A percentile compares a stretch with the other conserved stretches of the same genome.
Conservation (phyloP, 768 basidiomycete species). For the Leucocoprinus birnbaumii region DNA sequence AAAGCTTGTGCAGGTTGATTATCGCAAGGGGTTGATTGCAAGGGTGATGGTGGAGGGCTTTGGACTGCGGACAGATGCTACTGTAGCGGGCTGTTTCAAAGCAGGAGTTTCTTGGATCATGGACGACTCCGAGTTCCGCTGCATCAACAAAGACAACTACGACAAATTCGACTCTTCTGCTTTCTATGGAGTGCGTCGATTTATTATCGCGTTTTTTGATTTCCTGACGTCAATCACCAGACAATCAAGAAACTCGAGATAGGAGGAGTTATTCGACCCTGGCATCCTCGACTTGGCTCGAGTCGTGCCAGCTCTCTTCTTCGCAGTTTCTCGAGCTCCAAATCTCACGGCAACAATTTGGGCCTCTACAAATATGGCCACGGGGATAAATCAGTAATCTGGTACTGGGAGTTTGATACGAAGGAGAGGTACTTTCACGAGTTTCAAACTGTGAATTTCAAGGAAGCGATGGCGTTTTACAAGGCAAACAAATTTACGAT, state of each 20-base stretch:
- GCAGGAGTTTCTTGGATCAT: too few species aligned
- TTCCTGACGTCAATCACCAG: too few species aligned
- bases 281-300: too few species aligned
- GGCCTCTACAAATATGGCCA: background rate
- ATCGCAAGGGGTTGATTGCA: background rate
- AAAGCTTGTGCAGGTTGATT: background rate
- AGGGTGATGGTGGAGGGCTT: too few species aligned
- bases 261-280: background rate
- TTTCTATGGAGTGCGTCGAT: too few species aligned
- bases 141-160: too few species aligned
- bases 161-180: too few species aligned
- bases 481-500: too few species aligned
- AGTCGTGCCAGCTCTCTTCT: background rate
- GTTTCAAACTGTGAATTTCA: background rate
- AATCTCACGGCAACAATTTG: background rate
- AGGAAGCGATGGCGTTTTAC: background rate
- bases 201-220: too few species aligned
- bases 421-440: background rate
- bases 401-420: conserved; percentile 1
- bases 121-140: too few species aligned
- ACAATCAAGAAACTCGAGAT: too few species aligned
- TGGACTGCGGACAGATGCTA: too few species aligned
- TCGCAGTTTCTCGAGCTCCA: background rate
- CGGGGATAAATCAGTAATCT: background rate
- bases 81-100: background rate